Conservation (phyloP, 202 grass and related monocot species). For the Panicum virgatum region DNA sequence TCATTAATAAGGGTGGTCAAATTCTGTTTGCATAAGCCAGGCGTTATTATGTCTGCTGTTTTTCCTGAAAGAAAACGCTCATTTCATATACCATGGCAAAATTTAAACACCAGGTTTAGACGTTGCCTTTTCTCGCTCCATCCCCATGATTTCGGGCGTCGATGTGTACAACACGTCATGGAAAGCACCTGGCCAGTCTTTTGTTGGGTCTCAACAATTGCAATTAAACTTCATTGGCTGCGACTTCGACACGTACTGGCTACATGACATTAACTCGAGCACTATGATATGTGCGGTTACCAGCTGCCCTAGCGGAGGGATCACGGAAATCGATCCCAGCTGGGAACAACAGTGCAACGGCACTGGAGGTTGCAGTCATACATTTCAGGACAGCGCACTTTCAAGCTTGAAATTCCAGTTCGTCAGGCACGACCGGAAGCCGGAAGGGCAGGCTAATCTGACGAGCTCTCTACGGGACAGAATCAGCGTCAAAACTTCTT, state of each 20-base stretch:
- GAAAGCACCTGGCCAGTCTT: background rate
- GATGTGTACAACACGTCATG: background rate
- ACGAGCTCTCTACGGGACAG: background rate
- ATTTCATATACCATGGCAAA: too few species aligned
- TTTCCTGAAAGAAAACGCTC: too few species aligned
- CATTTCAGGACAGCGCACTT: fast-evolving
- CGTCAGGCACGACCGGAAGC: background rate
- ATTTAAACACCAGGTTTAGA: background rate
- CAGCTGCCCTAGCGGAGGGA: background rate
- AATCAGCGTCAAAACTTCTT: background rate
- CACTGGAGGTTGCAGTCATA: background rate
- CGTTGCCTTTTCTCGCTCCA: background rate
- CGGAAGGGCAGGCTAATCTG: background rate
- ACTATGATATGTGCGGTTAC: background rate
- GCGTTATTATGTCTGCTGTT: too few species aligned
- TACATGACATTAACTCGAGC: background rate
- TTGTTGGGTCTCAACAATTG: background rate
- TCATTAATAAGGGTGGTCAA: too few species aligned
- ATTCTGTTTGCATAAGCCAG: too few species aligned
- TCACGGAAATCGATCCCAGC: background rate
- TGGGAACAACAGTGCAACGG: background rate
- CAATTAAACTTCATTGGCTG: background rate
- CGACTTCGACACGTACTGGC: background rate
- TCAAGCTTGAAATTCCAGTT: background rate
- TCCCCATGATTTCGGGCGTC: too few species aligned